Conservation (phyloP, 2,329 filamentous ascomycete species). For the Epichloe gansuensis region DNA sequence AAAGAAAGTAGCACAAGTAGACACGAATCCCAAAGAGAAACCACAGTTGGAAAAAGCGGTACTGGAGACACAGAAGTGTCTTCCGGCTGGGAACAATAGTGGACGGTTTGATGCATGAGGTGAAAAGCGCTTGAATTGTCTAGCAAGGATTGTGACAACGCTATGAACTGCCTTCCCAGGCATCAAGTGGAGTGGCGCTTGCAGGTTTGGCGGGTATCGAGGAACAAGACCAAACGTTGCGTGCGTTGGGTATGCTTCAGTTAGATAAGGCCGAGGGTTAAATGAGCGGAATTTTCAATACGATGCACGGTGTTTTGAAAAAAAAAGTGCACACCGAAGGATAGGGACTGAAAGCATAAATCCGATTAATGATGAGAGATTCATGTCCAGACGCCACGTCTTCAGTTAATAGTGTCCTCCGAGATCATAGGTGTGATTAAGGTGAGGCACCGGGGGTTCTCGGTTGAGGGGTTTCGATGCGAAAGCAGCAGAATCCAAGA, state of each 20-base stretch:
- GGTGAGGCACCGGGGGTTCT: neutral
- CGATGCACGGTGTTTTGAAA: neutral
- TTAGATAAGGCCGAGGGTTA: neutral
- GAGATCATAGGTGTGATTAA: neutral
- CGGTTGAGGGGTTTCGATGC: neutral
- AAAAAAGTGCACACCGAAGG: neutral
- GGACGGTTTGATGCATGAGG: conserved; percentile 3
- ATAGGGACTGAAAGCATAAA: neutral
- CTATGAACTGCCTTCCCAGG: neutral
- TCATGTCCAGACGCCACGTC: neutral
- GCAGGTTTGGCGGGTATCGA: neutral
- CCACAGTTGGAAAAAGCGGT: neutral
- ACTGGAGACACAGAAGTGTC: neutral
- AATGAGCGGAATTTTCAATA: neutral
- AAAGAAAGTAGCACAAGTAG: neutral
- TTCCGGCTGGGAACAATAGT: conserved; percentile 5
- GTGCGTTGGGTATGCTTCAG: neutral
- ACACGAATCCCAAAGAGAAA: neutral
- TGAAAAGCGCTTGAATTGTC: neutral
- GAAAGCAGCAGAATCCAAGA: neutral
- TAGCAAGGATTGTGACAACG: neutral
- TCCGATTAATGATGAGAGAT: neutral
- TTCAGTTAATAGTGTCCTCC: neutral
- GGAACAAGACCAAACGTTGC: neutral
- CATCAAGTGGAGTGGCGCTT: conserved; percentile 3